Conservation (phyloP, 345 rosid species). For the Excoecaria agallocha region DNA sequence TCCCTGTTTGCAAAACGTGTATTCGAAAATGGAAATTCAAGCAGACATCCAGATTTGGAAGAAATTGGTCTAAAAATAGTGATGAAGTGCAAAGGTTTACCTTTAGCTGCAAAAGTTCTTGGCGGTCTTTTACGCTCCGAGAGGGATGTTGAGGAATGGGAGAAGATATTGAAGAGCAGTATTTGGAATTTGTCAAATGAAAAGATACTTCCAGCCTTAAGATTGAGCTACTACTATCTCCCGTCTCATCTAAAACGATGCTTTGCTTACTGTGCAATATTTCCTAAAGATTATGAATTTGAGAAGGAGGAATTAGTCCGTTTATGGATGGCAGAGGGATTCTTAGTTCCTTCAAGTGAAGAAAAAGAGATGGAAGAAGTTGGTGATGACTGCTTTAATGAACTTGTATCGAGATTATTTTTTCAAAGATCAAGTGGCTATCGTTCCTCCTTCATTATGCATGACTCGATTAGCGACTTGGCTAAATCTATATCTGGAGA, state of each 20-base stretch:
- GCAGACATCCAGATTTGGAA: constrained; percentile 1
- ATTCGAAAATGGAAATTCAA: neutral
- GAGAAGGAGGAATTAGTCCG: constrained; percentile 6
- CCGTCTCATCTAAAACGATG: constrained; percentile 21
- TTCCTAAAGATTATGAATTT: constrained; percentile 17
- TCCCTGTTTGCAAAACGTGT: constrained; percentile 12
- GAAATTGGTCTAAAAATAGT: constrained; percentile 15
- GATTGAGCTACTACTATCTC: constrained; percentile 20
- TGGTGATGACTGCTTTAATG: constrained; percentile 10
- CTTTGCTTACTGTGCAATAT: constrained; percentile 22
- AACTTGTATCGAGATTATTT: constrained; percentile 19
- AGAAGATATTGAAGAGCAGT: constrained; percentile 11
- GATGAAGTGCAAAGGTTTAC: constrained; percentile 13
- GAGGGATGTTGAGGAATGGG: constrained; percentile 6
- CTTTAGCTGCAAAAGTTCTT: constrained; percentile 13
- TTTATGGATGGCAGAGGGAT: constrained; percentile 27
- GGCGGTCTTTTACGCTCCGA: constrained; percentile 12
- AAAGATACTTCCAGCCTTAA: constrained; percentile 11
- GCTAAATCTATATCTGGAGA: constrained; percentile 18
- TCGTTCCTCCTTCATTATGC: constrained; percentile 9
- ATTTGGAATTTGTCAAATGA: neutral
- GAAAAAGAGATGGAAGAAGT: constrained; percentile 8
- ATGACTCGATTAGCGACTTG: constrained; percentile 11
- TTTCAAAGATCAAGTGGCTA: neutral
- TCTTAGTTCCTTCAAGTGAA: neutral